Evolutionary conservation across 2,329 filamentous ascomycete genomes (phyloP).

Genomic region (Daldinia sp.): DNA sequence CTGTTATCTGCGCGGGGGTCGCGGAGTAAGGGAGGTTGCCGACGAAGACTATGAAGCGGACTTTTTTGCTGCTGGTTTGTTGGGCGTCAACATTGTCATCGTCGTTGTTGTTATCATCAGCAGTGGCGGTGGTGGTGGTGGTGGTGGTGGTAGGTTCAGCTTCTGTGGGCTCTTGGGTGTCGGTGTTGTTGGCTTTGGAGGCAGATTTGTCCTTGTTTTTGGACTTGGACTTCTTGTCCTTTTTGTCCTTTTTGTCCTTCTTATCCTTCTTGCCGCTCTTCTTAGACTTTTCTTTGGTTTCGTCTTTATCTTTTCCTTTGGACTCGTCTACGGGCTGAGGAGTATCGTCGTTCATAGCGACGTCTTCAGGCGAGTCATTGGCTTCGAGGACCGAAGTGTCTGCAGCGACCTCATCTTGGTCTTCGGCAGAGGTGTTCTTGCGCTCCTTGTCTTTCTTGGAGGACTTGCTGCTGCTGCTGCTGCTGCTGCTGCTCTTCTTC

Average conservation of each 20-base stretch:
- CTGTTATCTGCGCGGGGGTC: constrained; percentile 74
- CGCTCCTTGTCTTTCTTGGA: constrained; percentile 38
- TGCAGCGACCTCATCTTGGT: constrained; percentile 15
- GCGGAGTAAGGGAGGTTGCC: constrained; percentile 92
- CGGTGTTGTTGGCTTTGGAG: constrained; percentile 13
- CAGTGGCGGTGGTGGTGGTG: not conserved
- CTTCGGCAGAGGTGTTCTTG: constrained; percentile 22
- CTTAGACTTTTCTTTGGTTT: constrained; percentile 47
- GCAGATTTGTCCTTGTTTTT: constrained; percentile 1
- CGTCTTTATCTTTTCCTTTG: constrained; percentile 36
- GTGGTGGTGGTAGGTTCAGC: not conserved
- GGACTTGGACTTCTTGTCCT: constrained; percentile 50
- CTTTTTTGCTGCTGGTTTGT: constrained; percentile 53
- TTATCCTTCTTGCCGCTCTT: constrained; percentile 48
- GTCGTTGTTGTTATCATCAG: constrained; percentile 28
- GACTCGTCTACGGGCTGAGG: constrained; percentile 6
- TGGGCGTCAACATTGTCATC: not conserved
- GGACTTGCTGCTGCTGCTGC: constrained; percentile 21
- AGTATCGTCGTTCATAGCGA: constrained; percentile 1
- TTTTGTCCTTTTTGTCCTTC: constrained; percentile 53
- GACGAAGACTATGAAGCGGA: constrained; percentile 82
- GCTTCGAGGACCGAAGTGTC: constrained; percentile 23
- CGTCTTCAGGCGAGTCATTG: constrained; percentile 17
- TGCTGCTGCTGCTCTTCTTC: constrained; percentile 6
- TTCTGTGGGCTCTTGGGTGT: constrained; percentile 33